Evolutionary conservation across 169 alveolate species (phyloP).

Genomic region (Plasmodium cynomolgi): DNA sequence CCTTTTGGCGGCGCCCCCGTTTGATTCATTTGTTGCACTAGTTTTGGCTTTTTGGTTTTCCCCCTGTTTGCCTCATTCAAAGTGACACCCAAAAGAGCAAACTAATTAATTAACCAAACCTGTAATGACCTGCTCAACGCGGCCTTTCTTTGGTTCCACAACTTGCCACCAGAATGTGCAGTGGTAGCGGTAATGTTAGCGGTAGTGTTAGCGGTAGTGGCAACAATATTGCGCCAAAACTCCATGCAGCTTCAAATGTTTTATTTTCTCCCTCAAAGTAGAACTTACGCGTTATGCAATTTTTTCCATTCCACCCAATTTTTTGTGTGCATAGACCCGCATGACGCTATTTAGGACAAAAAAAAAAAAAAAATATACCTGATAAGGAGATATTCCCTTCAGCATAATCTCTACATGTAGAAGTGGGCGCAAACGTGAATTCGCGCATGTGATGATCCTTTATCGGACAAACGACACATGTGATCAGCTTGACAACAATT

Average conservation of each 20-base stretch:
- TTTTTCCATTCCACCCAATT: neutral
- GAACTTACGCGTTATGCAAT: neutral
- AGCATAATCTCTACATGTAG: neutral
- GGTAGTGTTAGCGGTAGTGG: neutral
- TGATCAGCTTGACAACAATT: neutral
- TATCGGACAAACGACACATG: neutral
- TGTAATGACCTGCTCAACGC: neutral
- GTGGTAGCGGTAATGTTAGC: neutral
- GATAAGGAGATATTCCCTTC: neutral
- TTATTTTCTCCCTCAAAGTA: neutral
- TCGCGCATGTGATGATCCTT: neutral
- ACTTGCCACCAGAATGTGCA: neutral
- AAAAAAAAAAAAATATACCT: neutral
- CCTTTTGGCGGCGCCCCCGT: neutral
- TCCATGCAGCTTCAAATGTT: neutral
- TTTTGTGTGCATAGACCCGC: neutral
- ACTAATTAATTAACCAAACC: neutral
- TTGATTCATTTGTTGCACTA: neutral
- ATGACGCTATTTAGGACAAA: neutral
- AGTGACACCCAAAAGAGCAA: neutral
- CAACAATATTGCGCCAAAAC: neutral
- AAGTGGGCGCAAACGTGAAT: neutral
- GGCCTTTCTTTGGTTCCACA: neutral
- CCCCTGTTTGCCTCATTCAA: neutral
- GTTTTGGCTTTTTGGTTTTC: neutral